Base-by-base conservation (phyloP, 352 stramenopile genomes). In the Aphanomyces stellatus region DNA sequence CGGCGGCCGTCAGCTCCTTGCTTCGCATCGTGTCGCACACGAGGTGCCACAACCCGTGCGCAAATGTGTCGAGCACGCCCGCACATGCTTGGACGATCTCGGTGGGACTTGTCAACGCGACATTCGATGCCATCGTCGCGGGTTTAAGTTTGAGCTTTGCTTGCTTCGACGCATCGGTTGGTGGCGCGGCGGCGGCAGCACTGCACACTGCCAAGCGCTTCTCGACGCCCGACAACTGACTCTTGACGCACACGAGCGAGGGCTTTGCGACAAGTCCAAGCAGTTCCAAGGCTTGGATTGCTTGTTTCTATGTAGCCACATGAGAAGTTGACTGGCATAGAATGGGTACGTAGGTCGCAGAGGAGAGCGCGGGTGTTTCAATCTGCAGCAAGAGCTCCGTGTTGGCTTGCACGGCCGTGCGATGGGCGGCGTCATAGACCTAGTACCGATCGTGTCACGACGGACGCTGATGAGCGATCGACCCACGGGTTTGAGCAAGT, bases 1-100 rank as follows among this genome's bases (percentile, higher is more conserved):
- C 82, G 8, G 76, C 68, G 0, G 85, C 90, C 2, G 77, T 87
- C 34, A 89, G 24, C 8, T 72, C 64, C n/a, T 76, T 57, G 0
- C 76, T 73, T 68, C 85, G 83, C 68, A 93, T 90, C 6, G 88
- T 55, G 25, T 93, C 82, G 60, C 82, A 91, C 35, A 91, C 82
- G 13, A 91, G 81, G 6, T 75, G 71, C 84, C 84, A 91, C 7
- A 93, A 62, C 0, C 84, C 80, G 31, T 69, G 88, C 17, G 78
- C 77, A 67, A 93, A 91, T 19, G 81, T 79, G 27, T 74, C 74
- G n/a, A 88, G 73, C 34, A 89, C 64, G 4, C 70, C 76, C 0
- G 75, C 73, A 42, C 78, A 87, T 25, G 84, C 80, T 34, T 76
- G 77, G 27, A 93, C 78, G n/a, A 88, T 69, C 1, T 69, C 69